Percentiles rank a stretch among this genome's conserved stretches.
These are phyloP conservation scores for Schrenkiella parvula DNA, from an alignment of 345 rosid species.

Conservation along the genomic window DNA sequence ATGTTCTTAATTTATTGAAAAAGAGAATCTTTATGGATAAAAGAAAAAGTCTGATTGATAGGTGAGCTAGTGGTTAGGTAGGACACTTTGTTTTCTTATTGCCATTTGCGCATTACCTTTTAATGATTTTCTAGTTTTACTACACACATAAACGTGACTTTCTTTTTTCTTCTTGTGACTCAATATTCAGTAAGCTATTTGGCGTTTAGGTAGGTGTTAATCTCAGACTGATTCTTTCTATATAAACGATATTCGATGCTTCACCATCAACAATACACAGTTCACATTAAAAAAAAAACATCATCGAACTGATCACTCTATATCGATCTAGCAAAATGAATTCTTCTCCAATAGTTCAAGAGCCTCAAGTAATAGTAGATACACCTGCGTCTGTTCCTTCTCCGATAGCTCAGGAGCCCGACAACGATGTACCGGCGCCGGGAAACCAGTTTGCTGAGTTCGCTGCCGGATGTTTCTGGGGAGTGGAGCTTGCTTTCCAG, in stretches of 20 bases:
- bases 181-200: not conserved
- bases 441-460: conserved; percentile 79
- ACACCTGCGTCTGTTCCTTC: conserved; percentile 41
- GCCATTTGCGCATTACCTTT: not conserved
- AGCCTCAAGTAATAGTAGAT: conserved; percentile 19
- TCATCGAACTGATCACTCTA: not conserved
- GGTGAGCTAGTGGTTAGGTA: not conserved
- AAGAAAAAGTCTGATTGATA: not conserved
- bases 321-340: conserved; percentile 1
- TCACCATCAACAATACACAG: not conserved
- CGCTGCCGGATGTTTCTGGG: conserved; percentile 97
- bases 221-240: not conserved
- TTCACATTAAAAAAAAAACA: not conserved
- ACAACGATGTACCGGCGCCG: conserved; percentile 67
- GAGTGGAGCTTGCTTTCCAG: conserved; percentile 82
- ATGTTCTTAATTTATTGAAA: not conserved
- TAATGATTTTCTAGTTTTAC: too few relatives aligned
- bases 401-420: conserved; percentile 64
- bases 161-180: not conserved
- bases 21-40: not conserved
- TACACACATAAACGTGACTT: too few relatives aligned
- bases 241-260: not conserved
- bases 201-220: not conserved
- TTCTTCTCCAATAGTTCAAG: not conserved
- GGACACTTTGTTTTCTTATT: not conserved